Evolutionary conservation across 768 basidiomycete genomes (phyloP).

Genomic region (Leccinum uliginosum): DNA sequence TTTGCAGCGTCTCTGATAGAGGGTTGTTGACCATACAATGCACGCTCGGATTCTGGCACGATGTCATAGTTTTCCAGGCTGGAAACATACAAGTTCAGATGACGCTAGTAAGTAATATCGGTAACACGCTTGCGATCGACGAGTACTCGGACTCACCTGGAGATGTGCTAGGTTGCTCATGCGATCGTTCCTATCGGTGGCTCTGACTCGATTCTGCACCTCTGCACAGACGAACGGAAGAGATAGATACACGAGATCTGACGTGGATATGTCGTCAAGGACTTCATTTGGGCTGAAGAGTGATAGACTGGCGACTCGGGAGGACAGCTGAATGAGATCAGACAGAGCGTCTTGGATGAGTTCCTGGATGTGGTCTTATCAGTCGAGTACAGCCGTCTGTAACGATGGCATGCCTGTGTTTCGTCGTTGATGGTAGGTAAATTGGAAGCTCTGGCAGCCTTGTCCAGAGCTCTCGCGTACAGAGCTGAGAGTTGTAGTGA

Average conservation of each 20-base stretch:
- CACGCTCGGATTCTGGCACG: conserved; percentile 55
- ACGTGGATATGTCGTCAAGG: conserved; percentile 76
- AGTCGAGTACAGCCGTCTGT: conserved; percentile 1
- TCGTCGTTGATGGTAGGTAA: conserved; percentile 40
- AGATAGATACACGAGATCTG: conserved; percentile 69
- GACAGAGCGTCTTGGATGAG: conserved; percentile 50
- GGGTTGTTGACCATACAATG: conserved; percentile 46
- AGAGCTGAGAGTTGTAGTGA: conserved; percentile 33
- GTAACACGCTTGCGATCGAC: neutral
- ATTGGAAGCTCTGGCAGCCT: conserved; percentile 35
- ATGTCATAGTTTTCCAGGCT: conserved; percentile 63
- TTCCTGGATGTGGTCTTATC: conserved; percentile 39
- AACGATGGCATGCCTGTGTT: conserved; percentile 39
- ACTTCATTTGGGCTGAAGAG: conserved; percentile 84
- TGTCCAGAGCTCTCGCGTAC: conserved; percentile 38
- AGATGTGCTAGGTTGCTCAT: conserved; percentile 49
- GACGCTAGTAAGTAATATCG: conserved; percentile 36
- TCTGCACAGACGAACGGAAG: conserved; percentile 69
- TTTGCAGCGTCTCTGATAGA: conserved; percentile 59
- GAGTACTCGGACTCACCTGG: conserved; percentile 44
- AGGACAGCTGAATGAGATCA: conserved; percentile 51
- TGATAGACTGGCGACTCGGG: conserved; percentile 54
- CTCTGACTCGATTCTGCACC: conserved; percentile 54
- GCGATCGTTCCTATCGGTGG: conserved; percentile 55
- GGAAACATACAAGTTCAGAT: conserved; percentile 43